Base-by-base conservation (phyloP, 2,329 filamentous ascomycete genomes). In the Lizonia empirigonia region DNA sequence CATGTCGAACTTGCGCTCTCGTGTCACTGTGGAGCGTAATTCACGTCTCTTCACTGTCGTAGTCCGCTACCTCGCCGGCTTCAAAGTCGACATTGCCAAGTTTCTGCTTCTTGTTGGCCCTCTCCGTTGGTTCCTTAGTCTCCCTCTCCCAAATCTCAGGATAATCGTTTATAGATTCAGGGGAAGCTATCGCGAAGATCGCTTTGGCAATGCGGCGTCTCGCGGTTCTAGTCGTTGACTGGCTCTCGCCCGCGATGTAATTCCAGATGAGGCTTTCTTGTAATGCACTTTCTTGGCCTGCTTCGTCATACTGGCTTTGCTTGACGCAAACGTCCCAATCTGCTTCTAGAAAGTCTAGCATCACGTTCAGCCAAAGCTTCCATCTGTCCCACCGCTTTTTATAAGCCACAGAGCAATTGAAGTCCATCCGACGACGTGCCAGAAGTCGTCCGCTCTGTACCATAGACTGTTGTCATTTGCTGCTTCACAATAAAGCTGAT, bases 351-450 rank as follows among this genome's bases (percentile, higher is more conserved):
- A 89, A 84, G 63, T 92, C 88, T 5, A 95, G 72, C 80, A 96
- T 88, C 55, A 88, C 86, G 26, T 86, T 82, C 12, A 97, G 77
- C 89, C 91, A 96, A 7, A 84, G 74, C 61, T 82, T 85, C 91
- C 92, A 97, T 65, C 86, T 82, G 40, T 80, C 81, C 93, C 94
- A 97, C 16, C 93, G 82, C 32, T 82, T 80, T 1, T 85, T 85
- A 60, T 93, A 80, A 24, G 82, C 72, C 1, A 88, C 81, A 42
- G 90, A 92, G 75, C 93, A 97, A 68, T 93, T 94, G 71, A 97
- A 91, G 90, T 88, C 94, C 94, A 97, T 3, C 93, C 94, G 0
- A 94, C 82, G 0, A 90, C 83, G 33, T 86, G 83, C 91, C 94
- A 99, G 64, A 97, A 95, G 67, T 96, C 90, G 54, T 89, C 85